phyloP scores from a whole-genome alignment of 2,329 filamentous ascomycete species.

The Sclerotiophoma versabilis region DNA sequence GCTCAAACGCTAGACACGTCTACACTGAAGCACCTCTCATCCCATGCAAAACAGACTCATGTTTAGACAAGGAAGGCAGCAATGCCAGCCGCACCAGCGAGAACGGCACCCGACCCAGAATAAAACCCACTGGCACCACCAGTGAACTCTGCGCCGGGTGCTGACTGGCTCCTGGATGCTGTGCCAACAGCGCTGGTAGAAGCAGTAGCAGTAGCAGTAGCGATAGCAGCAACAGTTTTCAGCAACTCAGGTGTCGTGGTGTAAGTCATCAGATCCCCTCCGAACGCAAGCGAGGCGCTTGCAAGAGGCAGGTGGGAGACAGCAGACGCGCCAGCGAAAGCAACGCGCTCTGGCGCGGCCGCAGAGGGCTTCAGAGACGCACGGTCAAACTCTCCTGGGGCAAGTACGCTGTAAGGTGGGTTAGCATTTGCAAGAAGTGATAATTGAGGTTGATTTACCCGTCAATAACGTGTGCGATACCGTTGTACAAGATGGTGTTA shows the following conservation, averaged over 20 bases:
- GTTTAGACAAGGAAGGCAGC: constrained; percentile 9
- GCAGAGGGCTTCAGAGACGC: constrained; percentile 24
- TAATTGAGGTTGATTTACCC: constrained; percentile 14
- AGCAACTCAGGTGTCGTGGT: constrained; percentile 34
- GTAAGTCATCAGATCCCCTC: constrained; percentile 29
- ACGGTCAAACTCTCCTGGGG: constrained; percentile 28
- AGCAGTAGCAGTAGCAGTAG: constrained; percentile 16
- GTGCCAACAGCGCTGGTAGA: not conserved
- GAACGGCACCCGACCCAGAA: constrained; percentile 2
- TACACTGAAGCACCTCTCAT: not conserved
- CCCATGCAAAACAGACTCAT: not conserved
- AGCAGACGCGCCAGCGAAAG: constrained; percentile 29
- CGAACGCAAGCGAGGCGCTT: constrained; percentile 28
- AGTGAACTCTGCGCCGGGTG: constrained; percentile 5
- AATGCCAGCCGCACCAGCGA: constrained; percentile 14
- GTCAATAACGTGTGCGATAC: constrained; percentile 37
- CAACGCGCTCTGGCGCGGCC: constrained; percentile 27
- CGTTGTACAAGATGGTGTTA: constrained; percentile 37
- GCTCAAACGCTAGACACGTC: not conserved
- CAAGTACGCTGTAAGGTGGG: constrained; percentile 21
- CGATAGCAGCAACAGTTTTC: constrained; percentile 33
- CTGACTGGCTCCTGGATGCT: constrained; percentile 5
- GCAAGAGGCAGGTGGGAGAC: constrained; percentile 28
- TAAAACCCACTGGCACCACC: constrained; percentile 14
- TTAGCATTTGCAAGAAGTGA: not conserved